phyloP scores from a whole-genome alignment of 352 stramenopile species.

The Phytophthora colocasiae region DNA sequence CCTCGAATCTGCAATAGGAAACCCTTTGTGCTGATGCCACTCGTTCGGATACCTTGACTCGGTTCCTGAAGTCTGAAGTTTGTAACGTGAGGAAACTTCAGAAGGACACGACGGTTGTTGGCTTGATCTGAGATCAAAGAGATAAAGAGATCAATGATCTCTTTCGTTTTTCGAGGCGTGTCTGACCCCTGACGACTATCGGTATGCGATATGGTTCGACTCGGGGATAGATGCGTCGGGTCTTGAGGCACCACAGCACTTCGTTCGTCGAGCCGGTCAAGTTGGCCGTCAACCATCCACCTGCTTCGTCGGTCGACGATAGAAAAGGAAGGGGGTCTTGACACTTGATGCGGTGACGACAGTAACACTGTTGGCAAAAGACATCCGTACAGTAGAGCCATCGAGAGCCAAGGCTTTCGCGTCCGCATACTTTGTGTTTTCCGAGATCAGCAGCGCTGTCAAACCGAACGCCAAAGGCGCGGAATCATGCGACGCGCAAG shows the following conservation, averaged over 20 bases:
- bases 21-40: too few species aligned
- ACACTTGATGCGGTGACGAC: constrained; percentile 18
- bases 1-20: too few species aligned
- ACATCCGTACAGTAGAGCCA: not conserved
- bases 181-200: constrained; percentile 28
- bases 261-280: not conserved
- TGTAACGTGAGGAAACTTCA: constrained; percentile 16
- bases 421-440: constrained; percentile 24
- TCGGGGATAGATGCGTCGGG: constrained; percentile 16
- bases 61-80: constrained; percentile 24
- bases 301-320: constrained; percentile 24
- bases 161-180: constrained; percentile 10
- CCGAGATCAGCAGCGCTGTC: constrained; percentile 19
- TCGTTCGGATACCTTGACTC: not conserved
- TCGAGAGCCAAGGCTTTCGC: constrained; percentile 1
- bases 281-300: not conserved
- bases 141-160: too few species aligned
- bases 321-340: constrained; percentile 20
- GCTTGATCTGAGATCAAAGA: too few species aligned
- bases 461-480: constrained; percentile 25
- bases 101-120: constrained; percentile 7
- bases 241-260: constrained; percentile 24
- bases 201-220: constrained; percentile 22
- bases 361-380: not conserved
- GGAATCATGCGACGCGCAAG: constrained; percentile 37